These are phyloP conservation scores for Fraxinus albicans DNA, from an alignment of 305 asterid genomes.

Conservation along the genomic window DNA sequence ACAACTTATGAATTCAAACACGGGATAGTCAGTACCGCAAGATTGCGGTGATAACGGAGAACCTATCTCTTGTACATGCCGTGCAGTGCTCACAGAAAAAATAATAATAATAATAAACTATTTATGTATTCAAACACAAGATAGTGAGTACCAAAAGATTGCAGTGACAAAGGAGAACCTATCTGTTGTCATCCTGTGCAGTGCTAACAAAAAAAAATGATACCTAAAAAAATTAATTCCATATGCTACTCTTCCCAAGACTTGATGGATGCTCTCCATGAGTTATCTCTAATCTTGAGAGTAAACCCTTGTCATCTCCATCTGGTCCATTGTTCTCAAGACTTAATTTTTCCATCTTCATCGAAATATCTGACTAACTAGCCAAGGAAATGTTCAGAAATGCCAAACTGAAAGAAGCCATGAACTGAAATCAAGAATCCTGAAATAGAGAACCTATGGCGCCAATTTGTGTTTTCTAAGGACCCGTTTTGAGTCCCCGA, in stretches of 20 bases:
- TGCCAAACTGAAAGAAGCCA: too few species aligned
- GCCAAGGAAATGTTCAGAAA: slow-evolving; percentile 80
- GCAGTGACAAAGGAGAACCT: too few species aligned
- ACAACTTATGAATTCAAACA: slow-evolving; percentile 6
- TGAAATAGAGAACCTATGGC: too few species aligned
- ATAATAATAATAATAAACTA: too few species aligned
- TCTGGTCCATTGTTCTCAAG: slow-evolving; percentile 53
- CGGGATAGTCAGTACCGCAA: neutral
- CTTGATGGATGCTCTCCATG: slow-evolving; percentile 96
- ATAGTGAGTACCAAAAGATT: too few species aligned
- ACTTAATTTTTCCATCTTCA: slow-evolving; percentile 77
- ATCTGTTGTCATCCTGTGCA: too few species aligned
- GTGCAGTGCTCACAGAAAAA: slow-evolving; percentile 17
- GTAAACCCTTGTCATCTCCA: slow-evolving; percentile 56
- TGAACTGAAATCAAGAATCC: too few species aligned
- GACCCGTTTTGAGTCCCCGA: too few species aligned
- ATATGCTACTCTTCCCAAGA: slow-evolving; percentile 86
- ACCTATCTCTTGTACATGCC: neutral
- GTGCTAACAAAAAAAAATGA: neutral
- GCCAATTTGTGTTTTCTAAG: too few species aligned
- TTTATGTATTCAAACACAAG: too few species aligned
- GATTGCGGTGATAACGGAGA: slow-evolving; percentile 9
- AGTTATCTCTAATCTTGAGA: slow-evolving; percentile 80
- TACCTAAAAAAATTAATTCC: slow-evolving; percentile 98
- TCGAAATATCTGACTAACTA: slow-evolving; percentile 93